Conservation (phyloP, 129 eudicot genomes). For the Glebionis coronaria region DNA sequence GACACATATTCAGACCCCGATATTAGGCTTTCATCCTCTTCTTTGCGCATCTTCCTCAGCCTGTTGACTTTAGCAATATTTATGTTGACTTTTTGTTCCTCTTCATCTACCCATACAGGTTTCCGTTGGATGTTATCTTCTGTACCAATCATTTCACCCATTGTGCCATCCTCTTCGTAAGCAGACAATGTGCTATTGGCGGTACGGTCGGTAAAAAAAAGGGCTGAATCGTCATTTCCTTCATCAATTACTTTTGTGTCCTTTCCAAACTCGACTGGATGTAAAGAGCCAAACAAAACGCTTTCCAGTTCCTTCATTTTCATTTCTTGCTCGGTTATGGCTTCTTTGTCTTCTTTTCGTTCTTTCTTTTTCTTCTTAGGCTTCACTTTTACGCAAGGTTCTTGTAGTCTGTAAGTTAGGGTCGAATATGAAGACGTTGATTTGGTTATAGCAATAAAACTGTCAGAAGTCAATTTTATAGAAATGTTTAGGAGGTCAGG, state of each 20-base stretch:
- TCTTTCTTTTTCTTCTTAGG: slow-evolving; percentile 59
- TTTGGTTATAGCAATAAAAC: no score
- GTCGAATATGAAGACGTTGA: no score
- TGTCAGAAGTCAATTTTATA: no score
- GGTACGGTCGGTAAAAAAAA: slow-evolving; percentile 65
- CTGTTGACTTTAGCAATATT: slow-evolving; percentile 73
- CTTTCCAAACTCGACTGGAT: slow-evolving; percentile 74
- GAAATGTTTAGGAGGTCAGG: no score
- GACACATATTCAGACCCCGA: slow-evolving; percentile 71
- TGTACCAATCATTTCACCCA: slow-evolving; percentile 23
- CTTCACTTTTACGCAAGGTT: slow-evolving; percentile 6
- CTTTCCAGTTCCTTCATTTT: slow-evolving; percentile 73
- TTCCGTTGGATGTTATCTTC: slow-evolving; percentile 44
- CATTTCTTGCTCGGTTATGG: slow-evolving; percentile 50
- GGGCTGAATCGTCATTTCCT: slow-evolving; percentile 46
- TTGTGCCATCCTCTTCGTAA: slow-evolving; percentile 50
- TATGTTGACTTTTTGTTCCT: slow-evolving; percentile 61
- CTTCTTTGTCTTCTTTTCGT: slow-evolving; percentile 31
- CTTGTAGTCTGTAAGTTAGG: no score
- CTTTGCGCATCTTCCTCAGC: slow-evolving; percentile 76
- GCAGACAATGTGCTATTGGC: slow-evolving; percentile 48
- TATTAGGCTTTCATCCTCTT: slow-evolving; percentile 72
- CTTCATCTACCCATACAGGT: slow-evolving; percentile 95
- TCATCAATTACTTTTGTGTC: slow-evolving; percentile 36
- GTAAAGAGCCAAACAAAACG: slow-evolving; percentile 63